Percentiles rank a stretch among this genome's conserved stretches.
Evolutionary conservation across 2,329 filamentous ascomycete species (phyloP).

Genomic region (Teratosphaeria destructans): DNA sequence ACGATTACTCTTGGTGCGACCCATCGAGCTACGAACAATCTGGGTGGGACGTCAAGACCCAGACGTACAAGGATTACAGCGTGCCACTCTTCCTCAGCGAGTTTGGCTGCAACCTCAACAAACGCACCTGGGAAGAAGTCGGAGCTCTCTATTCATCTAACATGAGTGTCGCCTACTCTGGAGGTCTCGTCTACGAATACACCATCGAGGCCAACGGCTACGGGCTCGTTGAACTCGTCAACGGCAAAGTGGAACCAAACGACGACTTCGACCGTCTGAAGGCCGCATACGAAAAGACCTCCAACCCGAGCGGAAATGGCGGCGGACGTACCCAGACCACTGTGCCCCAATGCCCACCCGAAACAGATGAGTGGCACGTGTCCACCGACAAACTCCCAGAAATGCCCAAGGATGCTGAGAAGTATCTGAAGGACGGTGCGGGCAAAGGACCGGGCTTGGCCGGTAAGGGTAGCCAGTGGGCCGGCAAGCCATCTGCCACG

Average conservation of each 20-base stretch:
- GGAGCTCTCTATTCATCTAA: slow-evolving; percentile 64
- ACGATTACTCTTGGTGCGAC: slow-evolving; percentile 80
- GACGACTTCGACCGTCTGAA: slow-evolving; percentile 53
- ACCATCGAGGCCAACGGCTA: slow-evolving; percentile 67
- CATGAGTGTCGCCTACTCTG: slow-evolving; percentile 87
- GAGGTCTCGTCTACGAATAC: slow-evolving; percentile 93
- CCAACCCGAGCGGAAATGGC: slow-evolving; percentile 46
- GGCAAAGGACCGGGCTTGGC: slow-evolving; percentile 45
- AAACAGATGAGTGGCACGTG: slow-evolving; percentile 48
- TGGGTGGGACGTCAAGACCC: slow-evolving; percentile 79
- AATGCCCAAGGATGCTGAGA: slow-evolving; percentile 44
- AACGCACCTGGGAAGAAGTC: slow-evolving; percentile 72
- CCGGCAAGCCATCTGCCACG: slow-evolving; percentile 39
- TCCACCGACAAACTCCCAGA: slow-evolving; percentile 41
- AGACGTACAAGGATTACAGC: slow-evolving; percentile 76
- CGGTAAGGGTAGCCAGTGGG: slow-evolving; percentile 36
- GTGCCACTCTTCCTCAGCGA: slow-evolving; percentile 89
- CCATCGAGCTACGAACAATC: slow-evolving; percentile 56
- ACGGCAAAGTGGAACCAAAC: slow-evolving; percentile 44
- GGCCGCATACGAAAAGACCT: slow-evolving; percentile 39
- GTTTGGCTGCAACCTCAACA: slow-evolving; percentile 78
- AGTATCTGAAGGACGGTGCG: slow-evolving; percentile 48
- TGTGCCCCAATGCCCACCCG: slow-evolving; percentile 45
- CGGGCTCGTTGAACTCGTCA: slow-evolving; percentile 60
- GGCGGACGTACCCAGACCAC: slow-evolving; percentile 42